These are phyloP conservation scores for Venturia oleaginea DNA, from an alignment of 2,329 filamentous ascomycete genomes.

Conservation along the genomic window DNA sequence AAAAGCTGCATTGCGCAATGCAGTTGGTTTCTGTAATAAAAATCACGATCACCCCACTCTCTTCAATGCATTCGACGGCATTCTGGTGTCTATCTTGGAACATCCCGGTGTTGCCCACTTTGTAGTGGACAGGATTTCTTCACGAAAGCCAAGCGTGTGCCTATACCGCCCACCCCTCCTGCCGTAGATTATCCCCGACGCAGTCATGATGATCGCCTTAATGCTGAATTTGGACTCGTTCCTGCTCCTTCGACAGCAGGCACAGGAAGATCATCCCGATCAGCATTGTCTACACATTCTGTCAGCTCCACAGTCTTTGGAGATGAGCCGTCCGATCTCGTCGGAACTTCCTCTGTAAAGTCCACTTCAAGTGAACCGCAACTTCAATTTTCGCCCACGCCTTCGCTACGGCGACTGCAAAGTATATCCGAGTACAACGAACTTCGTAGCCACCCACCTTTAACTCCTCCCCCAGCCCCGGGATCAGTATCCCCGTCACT, in stretches of 20 bases:
- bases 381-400: not conserved
- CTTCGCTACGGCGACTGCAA: not conserved
- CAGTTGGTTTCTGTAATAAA: no score
- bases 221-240: not conserved
- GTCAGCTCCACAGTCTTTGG: not conserved
- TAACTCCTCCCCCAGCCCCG: not conserved
- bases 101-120: not conserved
- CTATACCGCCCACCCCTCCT: not conserved
- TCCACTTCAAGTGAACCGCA: not conserved
- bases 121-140: constrained; percentile 3
- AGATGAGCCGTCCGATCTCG: not conserved
- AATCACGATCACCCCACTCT: no score
- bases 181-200: not conserved
- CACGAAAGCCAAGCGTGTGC: constrained; percentile 2
- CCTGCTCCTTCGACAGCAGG: not conserved
- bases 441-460: not conserved
- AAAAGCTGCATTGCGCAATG: no score
- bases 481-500: not conserved
- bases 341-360: not conserved
- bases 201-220: not conserved
- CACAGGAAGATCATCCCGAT: not conserved
- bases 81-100: constrained; percentile 2
- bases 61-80: no score
- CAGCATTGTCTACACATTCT: not conserved
- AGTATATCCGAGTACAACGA: not conserved